Evolutionary conservation across 2,329 filamentous ascomycete species (phyloP).

Genomic region (Apiospora pterosperma): DNA sequence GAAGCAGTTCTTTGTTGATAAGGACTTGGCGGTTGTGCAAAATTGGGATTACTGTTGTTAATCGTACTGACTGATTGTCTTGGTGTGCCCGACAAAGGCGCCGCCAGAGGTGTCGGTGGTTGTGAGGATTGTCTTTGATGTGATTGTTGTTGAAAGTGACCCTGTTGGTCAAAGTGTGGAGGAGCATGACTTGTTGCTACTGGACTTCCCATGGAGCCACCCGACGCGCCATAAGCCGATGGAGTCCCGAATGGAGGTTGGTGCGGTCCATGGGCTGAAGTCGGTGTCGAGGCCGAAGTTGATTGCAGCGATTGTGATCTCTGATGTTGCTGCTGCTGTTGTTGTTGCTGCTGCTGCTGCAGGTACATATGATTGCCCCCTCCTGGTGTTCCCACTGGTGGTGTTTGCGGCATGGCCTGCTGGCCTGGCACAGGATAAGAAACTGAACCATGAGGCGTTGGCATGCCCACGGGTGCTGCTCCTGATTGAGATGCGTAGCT

Average conservation of each 20-base stretch:
- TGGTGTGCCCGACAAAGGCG: constrained; percentile 40
- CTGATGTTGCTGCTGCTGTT: constrained; percentile 34
- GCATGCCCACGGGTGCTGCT: constrained; percentile 30
- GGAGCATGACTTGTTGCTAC: constrained; percentile 41
- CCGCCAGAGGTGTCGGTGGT: constrained; percentile 51
- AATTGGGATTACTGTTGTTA: constrained; percentile 26
- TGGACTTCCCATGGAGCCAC: constrained; percentile 41
- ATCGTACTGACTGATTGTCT: constrained; percentile 36
- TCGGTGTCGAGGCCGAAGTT: constrained; percentile 59
- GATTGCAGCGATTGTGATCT: constrained; percentile 58
- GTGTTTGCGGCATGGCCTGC: constrained; percentile 43
- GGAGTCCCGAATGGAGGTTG: constrained; percentile 45
- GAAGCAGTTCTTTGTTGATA: constrained; percentile 50
- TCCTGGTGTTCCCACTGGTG: constrained; percentile 43
- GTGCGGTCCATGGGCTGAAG: constrained; percentile 57
- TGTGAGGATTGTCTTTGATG: constrained; percentile 49
- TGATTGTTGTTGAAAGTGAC: constrained; percentile 3
- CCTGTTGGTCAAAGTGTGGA: constrained; percentile 23
- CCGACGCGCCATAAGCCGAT: constrained; percentile 35
- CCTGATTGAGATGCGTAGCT: constrained; percentile 38
- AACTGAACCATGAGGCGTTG: constrained; percentile 24
- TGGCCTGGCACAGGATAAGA: constrained; percentile 38
- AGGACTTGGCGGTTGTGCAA: constrained; percentile 54
- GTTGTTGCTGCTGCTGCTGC: constrained; percentile 37
- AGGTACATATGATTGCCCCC: constrained; percentile 28